These are phyloP conservation scores for Pichia sp. DNA, from an alignment of 1,139 yeast genomes.

Conservation along the genomic window DNA sequence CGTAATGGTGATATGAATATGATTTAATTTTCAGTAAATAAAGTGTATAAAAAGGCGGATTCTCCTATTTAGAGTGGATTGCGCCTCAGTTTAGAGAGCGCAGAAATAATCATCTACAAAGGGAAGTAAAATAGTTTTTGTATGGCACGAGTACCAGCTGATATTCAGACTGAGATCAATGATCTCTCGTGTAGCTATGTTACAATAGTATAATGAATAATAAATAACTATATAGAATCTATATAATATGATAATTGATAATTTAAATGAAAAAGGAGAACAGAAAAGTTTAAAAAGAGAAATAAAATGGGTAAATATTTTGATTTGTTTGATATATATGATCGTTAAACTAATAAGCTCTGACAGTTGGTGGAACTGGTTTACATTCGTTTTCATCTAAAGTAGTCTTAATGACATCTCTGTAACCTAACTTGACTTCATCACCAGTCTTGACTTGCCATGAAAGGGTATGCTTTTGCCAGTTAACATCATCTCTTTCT, in stretches of 20 bases:
- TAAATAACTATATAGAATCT: slow-evolving; percentile 3
- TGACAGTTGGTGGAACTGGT: slow-evolving; percentile 93
- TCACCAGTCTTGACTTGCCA: slow-evolving; percentile 77
- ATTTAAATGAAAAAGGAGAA: not conserved
- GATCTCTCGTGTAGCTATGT: no score
- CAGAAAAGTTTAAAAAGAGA: not conserved
- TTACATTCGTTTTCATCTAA: slow-evolving; percentile 90
- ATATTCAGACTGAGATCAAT: no score
- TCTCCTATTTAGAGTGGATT: no score
- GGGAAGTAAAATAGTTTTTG: no score
- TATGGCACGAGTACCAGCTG: no score
- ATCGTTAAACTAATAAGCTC: slow-evolving; percentile 48
- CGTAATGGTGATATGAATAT: no score
- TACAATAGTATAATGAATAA: not conserved
- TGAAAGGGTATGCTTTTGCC: slow-evolving; percentile 97
- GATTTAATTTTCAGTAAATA: no score
- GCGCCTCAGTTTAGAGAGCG: no score
- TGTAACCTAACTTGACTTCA: slow-evolving; percentile 69
- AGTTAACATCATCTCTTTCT: slow-evolving; percentile 87
- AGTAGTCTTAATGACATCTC: slow-evolving; percentile 76
- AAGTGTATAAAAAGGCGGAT: no score
- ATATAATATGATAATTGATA: not conserved
- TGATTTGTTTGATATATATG: not conserved
- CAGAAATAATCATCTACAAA: no score
- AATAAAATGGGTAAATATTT: not conserved